Base-by-base conservation (phyloP, 106 monocot genomes). In the Posidonia australis region DNA sequence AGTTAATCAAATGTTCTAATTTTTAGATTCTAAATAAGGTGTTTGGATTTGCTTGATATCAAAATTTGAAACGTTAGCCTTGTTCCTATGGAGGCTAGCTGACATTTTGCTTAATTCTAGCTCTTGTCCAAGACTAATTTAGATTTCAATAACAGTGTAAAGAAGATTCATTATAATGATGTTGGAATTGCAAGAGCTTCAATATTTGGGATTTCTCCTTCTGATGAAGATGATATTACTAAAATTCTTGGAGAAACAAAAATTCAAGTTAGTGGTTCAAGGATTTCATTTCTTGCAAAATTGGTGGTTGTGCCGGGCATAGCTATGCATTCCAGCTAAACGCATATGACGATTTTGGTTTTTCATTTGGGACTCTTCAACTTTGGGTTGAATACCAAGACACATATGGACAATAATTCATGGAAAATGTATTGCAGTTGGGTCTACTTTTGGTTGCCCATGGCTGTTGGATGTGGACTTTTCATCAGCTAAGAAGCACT, bases 401-500 rank as follows among this genome's bases (percentile, higher is more conserved):
- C 48, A 13, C 48, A 21, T 53, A n/a, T n/a, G n/a, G 14, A 28
- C 21, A 22, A 58, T 18, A 58, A 58, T 3, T 29, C 28, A 58
- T 49, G 22, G 13, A 16, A 65, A 65, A 57, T 43, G 57, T 36
- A 1, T 66, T 82, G 5, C 75, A 92, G 92, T 69, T 92, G 86
- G 92, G 69, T 92, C 67, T 92, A 92, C 70, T 92, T 92, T 82
- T 92, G 86, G 92, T 82, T 92, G 77, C 81, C 87, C 18, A 92
- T 92, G 86, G 86, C 92, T 73, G 92, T 86, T 77, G 92, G 84
- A 70, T 87, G 76, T 73, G 92, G 92, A 69, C 76, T 92, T 27
- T 84, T 84, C 58, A 78, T 92, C 48, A 92, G 92, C 63, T 86
- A 92, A 68, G 92, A 92, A 65, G 92, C 92, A 70, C 72, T 92